Base-by-base conservation (phyloP, 192 early-diverging fungal genomes). In the Mortierella claussenii region DNA sequence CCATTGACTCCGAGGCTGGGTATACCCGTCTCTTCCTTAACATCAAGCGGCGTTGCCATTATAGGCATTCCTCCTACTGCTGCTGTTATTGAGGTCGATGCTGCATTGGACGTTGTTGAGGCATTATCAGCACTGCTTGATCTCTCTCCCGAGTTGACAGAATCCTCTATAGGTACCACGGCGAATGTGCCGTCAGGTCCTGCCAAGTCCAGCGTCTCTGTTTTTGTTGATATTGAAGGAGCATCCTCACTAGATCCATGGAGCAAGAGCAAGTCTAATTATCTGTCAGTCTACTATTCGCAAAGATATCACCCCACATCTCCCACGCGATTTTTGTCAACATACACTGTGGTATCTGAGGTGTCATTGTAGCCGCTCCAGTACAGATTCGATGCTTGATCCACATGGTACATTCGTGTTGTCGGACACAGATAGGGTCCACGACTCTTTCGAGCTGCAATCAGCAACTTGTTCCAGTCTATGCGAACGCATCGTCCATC, bases 351-450 rank as follows among this genome's bases (percentile, higher is more conserved):
- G 15, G 80, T 40, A 51, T 79, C 65, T 28, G 27, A n/a, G n/a
- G n/a, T 48, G 40, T 78, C 65, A 40, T 40, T 81, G 36, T 74
- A 81, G 40, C 82, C 82, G 26, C 73, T 69, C 80, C 69, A 83
- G 60, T 81, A 83, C 31, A 62, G 64, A 24, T 81, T 73, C 3
- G 82, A 81, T 44, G 66, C 65, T 27, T 60, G 57, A 62, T 81
- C 80, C 26, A 83, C 82, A 36, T 83, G 82, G 53, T 79, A 83
- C 52, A 70, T 69, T 5, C 79, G 74, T 20, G 82, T 83, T 37
- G 79, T 68, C n/a, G 82, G 82, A 36, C 80, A 80, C 31, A 79
- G 70, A 59, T 80, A 83, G 15, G 82, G 82, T 11, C 82, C 82
- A 12, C 82, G 74, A 45, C 78, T 68, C 28, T 80, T 80, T 31